A percentile compares a stretch with the other conserved stretches of the same genome.
Evolutionary conservation across 805 yeast species (phyloP).

Genomic region (Candida caryicola): DNA sequence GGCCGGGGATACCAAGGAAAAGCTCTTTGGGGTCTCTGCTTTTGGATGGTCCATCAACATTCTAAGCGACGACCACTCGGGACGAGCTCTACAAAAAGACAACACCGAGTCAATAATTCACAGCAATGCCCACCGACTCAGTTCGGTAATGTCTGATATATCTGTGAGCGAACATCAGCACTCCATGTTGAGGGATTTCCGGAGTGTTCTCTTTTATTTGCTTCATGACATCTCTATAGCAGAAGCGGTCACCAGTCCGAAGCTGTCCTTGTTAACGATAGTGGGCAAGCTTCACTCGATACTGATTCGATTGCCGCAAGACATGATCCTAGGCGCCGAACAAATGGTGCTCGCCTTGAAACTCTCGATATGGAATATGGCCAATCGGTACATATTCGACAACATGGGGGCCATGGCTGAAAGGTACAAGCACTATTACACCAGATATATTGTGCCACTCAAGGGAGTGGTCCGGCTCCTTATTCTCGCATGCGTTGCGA

Average conservation of each 20-base stretch:
- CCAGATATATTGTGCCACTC: background rate
- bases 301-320: background rate
- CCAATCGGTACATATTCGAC: conserved; percentile 8
- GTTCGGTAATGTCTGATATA: background rate
- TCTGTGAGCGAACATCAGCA: background rate
- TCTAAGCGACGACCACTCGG: background rate
- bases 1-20: background rate
- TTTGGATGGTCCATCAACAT: background rate
- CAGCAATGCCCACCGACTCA: background rate
- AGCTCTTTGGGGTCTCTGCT: background rate
- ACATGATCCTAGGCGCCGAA: background rate
- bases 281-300: background rate
- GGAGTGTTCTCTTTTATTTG: background rate
- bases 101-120: background rate
- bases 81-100: background rate
- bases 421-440: background rate
- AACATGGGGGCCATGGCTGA: conserved; percentile 3
- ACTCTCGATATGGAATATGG: conserved; percentile 15
- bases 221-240: background rate
- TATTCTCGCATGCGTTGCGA: too few species aligned
- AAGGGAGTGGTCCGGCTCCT: too few species aligned
- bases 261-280: background rate
- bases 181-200: background rate
- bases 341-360: conserved; percentile 3
- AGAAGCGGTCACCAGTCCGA: background rate